These are phyloP conservation scores for Rugosomyces carneus DNA, from an alignment of 1,284 basidiomycete species.

Conservation along the genomic window DNA sequence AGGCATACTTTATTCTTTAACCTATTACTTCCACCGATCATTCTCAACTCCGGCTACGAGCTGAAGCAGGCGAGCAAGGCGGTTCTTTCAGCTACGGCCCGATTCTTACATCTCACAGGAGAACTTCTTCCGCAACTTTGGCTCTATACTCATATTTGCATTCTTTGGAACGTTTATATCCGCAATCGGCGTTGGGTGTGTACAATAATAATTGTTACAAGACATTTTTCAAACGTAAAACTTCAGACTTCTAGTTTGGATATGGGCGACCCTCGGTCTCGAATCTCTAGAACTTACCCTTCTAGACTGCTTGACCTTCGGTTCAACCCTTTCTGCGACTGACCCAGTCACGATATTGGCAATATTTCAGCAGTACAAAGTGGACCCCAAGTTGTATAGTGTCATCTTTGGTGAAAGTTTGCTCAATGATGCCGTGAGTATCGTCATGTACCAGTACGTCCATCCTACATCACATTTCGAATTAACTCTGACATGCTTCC, in stretches of 20 bases:
- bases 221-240: constrained; percentile 28
- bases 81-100: not conserved
- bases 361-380: constrained; percentile 98
- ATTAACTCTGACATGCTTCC: not conserved
- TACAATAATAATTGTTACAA: constrained; percentile 18
- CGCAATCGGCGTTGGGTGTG: constrained; percentile 92
- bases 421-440: constrained; percentile 97
- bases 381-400: constrained; percentile 96
- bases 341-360: constrained; percentile 98
- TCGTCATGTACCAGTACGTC: constrained; percentile 99
- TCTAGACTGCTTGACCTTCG: constrained; percentile 93
- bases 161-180: constrained; percentile 97
- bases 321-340: constrained; percentile 94
- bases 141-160: constrained; percentile 93
- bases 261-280: constrained; percentile 89
- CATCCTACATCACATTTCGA: constrained; percentile 1
- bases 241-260: constrained; percentile 86
- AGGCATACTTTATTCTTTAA: constrained; percentile 99
- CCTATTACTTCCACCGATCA: constrained; percentile 94
- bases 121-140: constrained; percentile 97
- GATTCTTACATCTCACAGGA: constrained; percentile 48
- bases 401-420: constrained; percentile 98
- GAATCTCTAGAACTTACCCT: constrained; percentile 78
- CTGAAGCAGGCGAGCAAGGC: constrained; percentile 76
- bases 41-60: constrained; percentile 96